Evolutionary conservation across 2,329 filamentous ascomycete species (phyloP), one percentile per base, ranked within the genome.

Genomic region (Colletotrichum plurivorum): DNA sequence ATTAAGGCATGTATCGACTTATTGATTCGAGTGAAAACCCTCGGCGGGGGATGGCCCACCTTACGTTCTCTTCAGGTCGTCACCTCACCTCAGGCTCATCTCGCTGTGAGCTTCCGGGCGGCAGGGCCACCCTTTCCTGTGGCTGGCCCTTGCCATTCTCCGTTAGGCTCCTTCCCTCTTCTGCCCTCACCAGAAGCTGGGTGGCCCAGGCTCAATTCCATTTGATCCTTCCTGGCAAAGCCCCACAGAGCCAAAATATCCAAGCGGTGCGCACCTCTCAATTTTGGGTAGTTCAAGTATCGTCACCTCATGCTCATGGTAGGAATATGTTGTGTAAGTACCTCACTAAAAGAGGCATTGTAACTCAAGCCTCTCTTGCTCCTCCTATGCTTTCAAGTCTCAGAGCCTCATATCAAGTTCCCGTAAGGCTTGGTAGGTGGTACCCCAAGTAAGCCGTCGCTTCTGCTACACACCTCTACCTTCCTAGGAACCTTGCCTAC

Each of bases 181-280:
- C 45, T 57, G 22, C n/a, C 59, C 36, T 63, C 66, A 61, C 61
- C 43, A 65, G 65, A 58, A 48, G 22, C 51, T 25, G 56, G 63
- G 20, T 51, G 57, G 57, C 15, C 57, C 51, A 62, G 57, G 57
- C 41, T 43, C 39, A 31, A 43, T 52, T 51, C 51, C 66, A 65
- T 59, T 64, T 51, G 60, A 58, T 49, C 54, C 54, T 49, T 59
- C 36, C 39, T 55, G 61, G 25, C 41, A n/a, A 18, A n/a, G 54
- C 61, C 61, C 66, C 66, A 65, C 61, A 51, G 22, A 69, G 66
- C 54, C 49, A 63, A 58, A 65, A 63, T 52, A n/a, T 2, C 36
- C 48, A 12, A 9, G n/a, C 25, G 20, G 22, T 10, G 20, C 41
- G 20, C 41, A 58, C 3, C 31, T 36, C 31, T 36, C 31, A 9